Evolutionary conservation across 768 basidiomycete species (phyloP), one percentile per base, ranked within the genome.

Genomic region (Xerocomellus intermedius): DNA sequence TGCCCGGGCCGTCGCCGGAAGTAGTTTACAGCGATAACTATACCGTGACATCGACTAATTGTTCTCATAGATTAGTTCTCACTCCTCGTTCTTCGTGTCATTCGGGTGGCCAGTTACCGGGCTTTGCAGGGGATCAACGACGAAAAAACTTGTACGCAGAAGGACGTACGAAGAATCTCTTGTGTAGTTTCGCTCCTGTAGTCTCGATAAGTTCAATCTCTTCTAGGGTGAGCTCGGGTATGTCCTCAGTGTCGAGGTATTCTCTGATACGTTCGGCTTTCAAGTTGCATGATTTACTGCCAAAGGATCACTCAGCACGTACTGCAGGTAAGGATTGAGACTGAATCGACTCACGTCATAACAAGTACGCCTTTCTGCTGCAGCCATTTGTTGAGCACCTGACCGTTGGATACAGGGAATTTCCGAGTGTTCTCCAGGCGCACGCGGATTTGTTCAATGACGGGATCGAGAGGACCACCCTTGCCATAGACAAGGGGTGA

Each of bases 381-480:
- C 33, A 67, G 19, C 68, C 69, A 73, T 48, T 61, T 73, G n/a
- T 58, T 43, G 32, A 71, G 61, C 14, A 73, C 71, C 36, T 71
- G 69, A 9, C 68, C 39, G 21, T 55, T 58, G 13, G 69, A 71
- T 16, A 71, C 71, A 10, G 57, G 51, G 0, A 57, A 53, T 17
- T 69, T 61, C 5, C 68, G 55, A 13, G 68, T 62, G 2, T 21
- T 57, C 44, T 69, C 60, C 35, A 71, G 42, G 14, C 72, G 70
- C 32, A 37, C 45, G 16, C 73, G 71, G 45, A 78, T 68, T 24
- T 64, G 55, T 43, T 66, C 61, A 24, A 80, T 42, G 32, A 77
- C 70, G 5, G 72, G 66, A 46, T 74, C 74, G 35, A 79, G 55
- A 8, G 78, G 75, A 1, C 78, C 76, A 17, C 70, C 76, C 22